These are phyloP conservation scores for Cercospora zeae-maydis DNA, from an alignment of 2,329 filamentous ascomycete species.

Conservation along the genomic window DNA sequence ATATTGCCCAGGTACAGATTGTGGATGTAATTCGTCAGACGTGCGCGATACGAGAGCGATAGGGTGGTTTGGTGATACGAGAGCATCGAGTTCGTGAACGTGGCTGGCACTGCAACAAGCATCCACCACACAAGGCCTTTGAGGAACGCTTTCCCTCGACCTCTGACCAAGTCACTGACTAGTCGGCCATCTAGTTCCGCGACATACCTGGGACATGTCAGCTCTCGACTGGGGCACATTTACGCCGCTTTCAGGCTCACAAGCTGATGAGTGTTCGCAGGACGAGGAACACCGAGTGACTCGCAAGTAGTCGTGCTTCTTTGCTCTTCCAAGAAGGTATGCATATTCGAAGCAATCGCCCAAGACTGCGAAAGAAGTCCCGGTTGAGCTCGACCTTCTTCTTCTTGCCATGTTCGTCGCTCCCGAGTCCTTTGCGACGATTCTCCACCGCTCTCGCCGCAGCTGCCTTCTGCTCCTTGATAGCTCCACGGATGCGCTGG, in stretches of 20 bases:
- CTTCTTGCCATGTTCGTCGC: constrained; percentile 42
- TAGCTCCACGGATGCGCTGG: constrained; percentile 85
- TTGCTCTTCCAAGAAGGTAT: constrained; percentile 87
- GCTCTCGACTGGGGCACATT: not conserved
- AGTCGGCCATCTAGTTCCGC: constrained; percentile 92
- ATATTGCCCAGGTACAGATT: constrained; percentile 94
- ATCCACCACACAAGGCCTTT: constrained; percentile 96
- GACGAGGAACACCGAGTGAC: constrained; percentile 90
- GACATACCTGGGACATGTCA: constrained; percentile 58
- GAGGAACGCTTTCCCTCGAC: constrained; percentile 85
- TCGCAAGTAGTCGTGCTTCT: constrained; percentile 78
- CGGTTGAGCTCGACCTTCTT: constrained; percentile 91
- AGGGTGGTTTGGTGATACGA: constrained; percentile 96
- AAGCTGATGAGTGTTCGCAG: constrained; percentile 87
- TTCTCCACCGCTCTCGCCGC: constrained; percentile 63
- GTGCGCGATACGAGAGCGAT: constrained; percentile 85
- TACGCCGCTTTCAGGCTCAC: constrained; percentile 3
- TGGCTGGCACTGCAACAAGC: constrained; percentile 90
- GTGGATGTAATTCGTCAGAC: constrained; percentile 91
- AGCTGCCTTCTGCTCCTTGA: constrained; percentile 88
- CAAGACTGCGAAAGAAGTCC: constrained; percentile 75
- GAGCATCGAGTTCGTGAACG: constrained; percentile 96
- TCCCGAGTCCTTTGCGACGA: constrained; percentile 38
- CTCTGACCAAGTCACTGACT: constrained; percentile 87
- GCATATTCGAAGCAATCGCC: constrained; percentile 77